Evolutionary conservation across 2,329 filamentous ascomycete genomes (phyloP).

Genomic region (Tolypocladium guangdongense): DNA sequence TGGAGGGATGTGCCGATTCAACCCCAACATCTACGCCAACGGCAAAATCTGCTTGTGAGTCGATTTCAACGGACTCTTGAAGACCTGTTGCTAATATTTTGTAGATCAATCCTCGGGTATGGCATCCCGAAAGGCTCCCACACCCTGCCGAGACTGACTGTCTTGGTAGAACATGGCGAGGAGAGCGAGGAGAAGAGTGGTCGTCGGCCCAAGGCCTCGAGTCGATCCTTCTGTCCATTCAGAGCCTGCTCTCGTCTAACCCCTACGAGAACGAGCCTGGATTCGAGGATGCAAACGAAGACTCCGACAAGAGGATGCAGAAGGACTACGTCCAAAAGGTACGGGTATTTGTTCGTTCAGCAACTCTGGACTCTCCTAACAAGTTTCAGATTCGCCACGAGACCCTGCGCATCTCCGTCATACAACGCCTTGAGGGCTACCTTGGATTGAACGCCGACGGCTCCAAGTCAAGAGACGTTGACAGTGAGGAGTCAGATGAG

Average conservation of each 20-base stretch:
- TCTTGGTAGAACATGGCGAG: conserved; percentile 73
- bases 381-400: conserved; percentile 71
- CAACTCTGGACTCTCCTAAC: conserved; percentile 5
- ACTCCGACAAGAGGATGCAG: conserved; percentile 62
- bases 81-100: not conserved
- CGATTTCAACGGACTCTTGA: not conserved
- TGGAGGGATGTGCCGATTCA: conserved; percentile 78
- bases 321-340: conserved; percentile 72
- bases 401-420: conserved; percentile 73
- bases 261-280: conserved; percentile 96
- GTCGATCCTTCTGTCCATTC: conserved; percentile 88
- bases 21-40: conserved; percentile 87
- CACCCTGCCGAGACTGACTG: conserved; percentile 1
- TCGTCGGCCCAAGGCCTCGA: conserved; percentile 91
- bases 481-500: conserved; percentile 43
- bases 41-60: conserved; percentile 88
- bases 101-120: conserved; percentile 77
- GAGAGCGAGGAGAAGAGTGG: conserved; percentile 87
- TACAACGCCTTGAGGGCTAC: conserved; percentile 73
- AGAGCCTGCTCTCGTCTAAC: conserved; percentile 88
- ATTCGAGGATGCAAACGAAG: conserved; percentile 64
- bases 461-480: conserved; percentile 36
- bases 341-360: conserved; percentile 3
- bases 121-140: conserved; percentile 2
- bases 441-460: conserved; percentile 49